Conservation (phyloP, 1,284 basidiomycete species). For the Polyporus tsugae region DNA sequence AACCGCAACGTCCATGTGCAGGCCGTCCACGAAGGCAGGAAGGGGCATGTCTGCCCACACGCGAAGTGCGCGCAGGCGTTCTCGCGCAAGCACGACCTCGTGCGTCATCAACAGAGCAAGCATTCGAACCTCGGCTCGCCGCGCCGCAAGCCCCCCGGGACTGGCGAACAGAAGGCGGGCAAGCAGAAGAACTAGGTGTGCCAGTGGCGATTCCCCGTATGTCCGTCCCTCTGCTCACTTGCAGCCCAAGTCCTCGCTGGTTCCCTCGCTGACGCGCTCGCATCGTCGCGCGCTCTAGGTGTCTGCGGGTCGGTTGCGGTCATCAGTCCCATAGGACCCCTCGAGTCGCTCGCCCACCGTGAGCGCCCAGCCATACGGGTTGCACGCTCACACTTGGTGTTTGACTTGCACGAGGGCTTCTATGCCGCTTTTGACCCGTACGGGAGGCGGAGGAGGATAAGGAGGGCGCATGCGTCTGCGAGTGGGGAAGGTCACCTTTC, state of each 20-base stretch:
- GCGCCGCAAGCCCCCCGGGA: conserved; percentile 13
- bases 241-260: neutral
- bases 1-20: conserved; percentile 40
- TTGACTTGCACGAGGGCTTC: conserved; percentile 5
- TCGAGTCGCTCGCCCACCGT: conserved; percentile 8
- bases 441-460: neutral
- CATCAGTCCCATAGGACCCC: conserved; percentile 1
- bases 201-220: neutral
- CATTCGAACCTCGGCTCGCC: conserved; percentile 25
- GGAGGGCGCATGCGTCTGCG: neutral
- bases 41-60: conserved; percentile 72
- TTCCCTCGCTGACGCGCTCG: neutral
- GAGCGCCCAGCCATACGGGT: conserved; percentile 4
- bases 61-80: conserved; percentile 52
- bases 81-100: conserved; percentile 22
- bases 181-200: neutral
- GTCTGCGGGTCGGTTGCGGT: neutral
- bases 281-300: neutral
- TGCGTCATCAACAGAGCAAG: conserved; percentile 12
- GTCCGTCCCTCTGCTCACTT: neutral
- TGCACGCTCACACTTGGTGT: conserved; percentile 6
- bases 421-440: conserved; percentile 4
- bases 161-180: neutral
- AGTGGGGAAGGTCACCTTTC: neutral
- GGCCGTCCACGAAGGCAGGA: conserved; percentile 74